Evolutionary conservation across 2,329 filamentous ascomycete species (phyloP).

Genomic region (Pestalotiopsis sp.): DNA sequence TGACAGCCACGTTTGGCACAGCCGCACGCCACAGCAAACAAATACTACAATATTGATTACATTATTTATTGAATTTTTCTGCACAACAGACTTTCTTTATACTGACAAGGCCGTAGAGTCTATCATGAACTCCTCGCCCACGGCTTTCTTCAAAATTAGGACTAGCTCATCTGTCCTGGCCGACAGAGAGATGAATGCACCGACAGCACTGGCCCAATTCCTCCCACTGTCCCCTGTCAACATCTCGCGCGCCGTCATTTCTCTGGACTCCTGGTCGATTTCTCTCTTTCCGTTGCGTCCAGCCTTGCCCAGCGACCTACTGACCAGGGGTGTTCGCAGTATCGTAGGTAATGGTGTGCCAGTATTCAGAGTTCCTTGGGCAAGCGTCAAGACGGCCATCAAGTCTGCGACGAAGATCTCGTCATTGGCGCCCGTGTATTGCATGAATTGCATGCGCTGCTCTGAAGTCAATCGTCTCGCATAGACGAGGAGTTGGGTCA

Average conservation of each 20-base stretch:
- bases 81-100: neutral
- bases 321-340: conserved; percentile 2
- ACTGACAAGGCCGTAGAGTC: neutral
- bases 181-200: neutral
- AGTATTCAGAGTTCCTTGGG: neutral
- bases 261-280: neutral
- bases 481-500: neutral
- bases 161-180: neutral
- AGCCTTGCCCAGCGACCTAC: neutral
- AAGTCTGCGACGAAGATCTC: neutral
- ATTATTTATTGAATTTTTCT: neutral
- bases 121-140: neutral
- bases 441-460: neutral
- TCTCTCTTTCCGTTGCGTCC: neutral
- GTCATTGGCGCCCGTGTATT: neutral
- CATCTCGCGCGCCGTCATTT: neutral
- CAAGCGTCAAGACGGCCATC: neutral
- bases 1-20: too few species aligned
- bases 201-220: neutral
- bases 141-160: neutral
- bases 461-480: neutral
- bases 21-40: neutral
- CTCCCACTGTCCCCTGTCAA: neutral
- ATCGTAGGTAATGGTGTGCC: neutral
- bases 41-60: neutral